A percentile compares a stretch with the other conserved stretches of the same genome.
Conservation (phyloP, 1,139 yeast genomes). For the Diutina sp. region DNA sequence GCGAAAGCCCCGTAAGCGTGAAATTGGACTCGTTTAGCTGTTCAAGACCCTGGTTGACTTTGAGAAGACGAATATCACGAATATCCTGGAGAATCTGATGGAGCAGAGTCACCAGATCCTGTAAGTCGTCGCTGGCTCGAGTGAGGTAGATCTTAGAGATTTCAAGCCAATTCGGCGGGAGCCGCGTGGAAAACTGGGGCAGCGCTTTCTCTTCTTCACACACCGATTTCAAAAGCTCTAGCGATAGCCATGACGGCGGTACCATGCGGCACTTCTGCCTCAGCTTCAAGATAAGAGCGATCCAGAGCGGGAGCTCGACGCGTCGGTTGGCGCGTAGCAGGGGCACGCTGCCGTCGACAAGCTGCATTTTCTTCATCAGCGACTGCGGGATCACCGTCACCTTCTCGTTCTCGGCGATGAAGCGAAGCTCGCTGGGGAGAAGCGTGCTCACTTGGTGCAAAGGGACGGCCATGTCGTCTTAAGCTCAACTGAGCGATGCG, state of each 20-base stretch:
- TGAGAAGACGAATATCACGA: conserved; percentile 70
- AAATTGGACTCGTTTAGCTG: conserved; percentile 76
- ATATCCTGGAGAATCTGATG: conserved; percentile 69
- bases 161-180: conserved; percentile 84
- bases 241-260: conserved; percentile 78
- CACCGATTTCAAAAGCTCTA: conserved; percentile 38
- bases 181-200: conserved; percentile 49
- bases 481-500: neutral
- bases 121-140: conserved; percentile 63
- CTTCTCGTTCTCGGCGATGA: conserved; percentile 70
- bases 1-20: conserved; percentile 70
- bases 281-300: conserved; percentile 68
- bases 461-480: neutral
- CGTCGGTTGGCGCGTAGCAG: conserved; percentile 57
- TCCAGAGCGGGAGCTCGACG: conserved; percentile 72
- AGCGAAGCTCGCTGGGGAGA: conserved; percentile 68
- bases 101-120: conserved; percentile 50
- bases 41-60: conserved; percentile 66
- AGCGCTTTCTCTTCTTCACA: conserved; percentile 57
- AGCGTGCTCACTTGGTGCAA: conserved; percentile 14
- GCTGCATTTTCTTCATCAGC: conserved; percentile 45
- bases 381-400: conserved; percentile 69
- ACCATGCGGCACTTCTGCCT: conserved; percentile 81
- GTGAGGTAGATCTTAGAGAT: conserved; percentile 54
- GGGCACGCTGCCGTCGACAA: conserved; percentile 50